Evolutionary conservation across 192 early-diverging fungal genomes (phyloP).

Genomic region (Entophlyctis luteolus): DNA sequence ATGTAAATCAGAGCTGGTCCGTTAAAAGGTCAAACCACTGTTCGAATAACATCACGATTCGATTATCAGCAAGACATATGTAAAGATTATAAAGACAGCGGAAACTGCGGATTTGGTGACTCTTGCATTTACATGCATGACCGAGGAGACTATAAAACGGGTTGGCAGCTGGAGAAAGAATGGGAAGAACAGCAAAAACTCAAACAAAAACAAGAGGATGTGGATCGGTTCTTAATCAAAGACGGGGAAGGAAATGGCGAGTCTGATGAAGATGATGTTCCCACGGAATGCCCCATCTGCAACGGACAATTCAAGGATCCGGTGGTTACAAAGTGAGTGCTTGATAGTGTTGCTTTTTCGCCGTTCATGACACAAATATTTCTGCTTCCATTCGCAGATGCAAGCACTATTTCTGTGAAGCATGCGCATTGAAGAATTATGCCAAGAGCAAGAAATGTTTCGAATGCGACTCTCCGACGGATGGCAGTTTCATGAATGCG

Average conservation of each 20-base stretch:
- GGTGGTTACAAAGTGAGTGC: slow-evolving; percentile 74
- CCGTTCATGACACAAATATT: no score
- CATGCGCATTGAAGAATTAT: slow-evolving; percentile 82
- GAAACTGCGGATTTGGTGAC: slow-evolving; percentile 93
- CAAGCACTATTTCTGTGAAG: slow-evolving; percentile 94
- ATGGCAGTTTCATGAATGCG: slow-evolving; percentile 78
- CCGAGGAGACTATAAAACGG: slow-evolving; percentile 91
- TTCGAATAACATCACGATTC: slow-evolving; percentile 78
- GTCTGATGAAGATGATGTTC: slow-evolving; percentile 77
- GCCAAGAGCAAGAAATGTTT: slow-evolving; percentile 84
- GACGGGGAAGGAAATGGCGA: slow-evolving; percentile 29
- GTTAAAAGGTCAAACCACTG: slow-evolving; percentile 62
- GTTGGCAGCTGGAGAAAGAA: slow-evolving; percentile 96
- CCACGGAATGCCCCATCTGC: slow-evolving; percentile 95
- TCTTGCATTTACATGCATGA: slow-evolving; percentile 98
- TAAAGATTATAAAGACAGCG: slow-evolving; percentile 89
- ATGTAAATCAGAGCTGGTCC: slow-evolving; percentile 61
- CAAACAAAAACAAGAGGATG: slow-evolving; percentile 42
- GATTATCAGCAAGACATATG: slow-evolving; percentile 98
- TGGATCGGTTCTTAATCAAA: slow-evolving; percentile 46
- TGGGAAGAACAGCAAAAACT: slow-evolving; percentile 82
- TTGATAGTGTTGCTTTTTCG: no score
- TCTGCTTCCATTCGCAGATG: slow-evolving; percentile 61
- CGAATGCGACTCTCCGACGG: slow-evolving; percentile 79
- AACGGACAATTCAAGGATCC: slow-evolving; percentile 82